A percentile compares a stretch with the other conserved stretches of the same genome.
Conservation (phyloP, 106 monocot species). For the Allium cepa region DNA sequence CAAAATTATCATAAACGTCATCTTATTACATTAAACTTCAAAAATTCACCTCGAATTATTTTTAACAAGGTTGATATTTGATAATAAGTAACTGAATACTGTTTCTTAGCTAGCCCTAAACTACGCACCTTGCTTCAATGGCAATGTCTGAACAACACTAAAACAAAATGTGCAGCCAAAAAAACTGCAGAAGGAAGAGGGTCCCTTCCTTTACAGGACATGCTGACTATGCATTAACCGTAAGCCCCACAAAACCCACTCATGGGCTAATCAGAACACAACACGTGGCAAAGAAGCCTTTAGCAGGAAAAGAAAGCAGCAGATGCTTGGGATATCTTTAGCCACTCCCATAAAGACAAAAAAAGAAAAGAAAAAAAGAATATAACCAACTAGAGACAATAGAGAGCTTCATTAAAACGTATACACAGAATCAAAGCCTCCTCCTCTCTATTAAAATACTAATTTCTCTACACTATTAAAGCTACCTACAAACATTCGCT, state of each 20-base stretch:
- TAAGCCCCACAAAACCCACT: background rate
- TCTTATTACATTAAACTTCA: too few relatives aligned
- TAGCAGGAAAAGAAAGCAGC: slow-evolving; percentile 10
- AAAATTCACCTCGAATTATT: too few relatives aligned
- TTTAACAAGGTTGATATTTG: too few relatives aligned
- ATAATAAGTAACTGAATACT: too few relatives aligned
- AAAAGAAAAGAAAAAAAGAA: slow-evolving; percentile 1
- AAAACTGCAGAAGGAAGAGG: background rate
- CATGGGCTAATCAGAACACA: background rate
- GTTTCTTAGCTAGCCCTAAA: too few relatives aligned
- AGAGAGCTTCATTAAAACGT: slow-evolving; percentile 10
- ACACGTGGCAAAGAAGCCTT: slow-evolving; percentile 2
- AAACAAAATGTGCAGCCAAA: slow-evolving; percentile 9
- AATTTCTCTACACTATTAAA: slow-evolving; percentile 13
- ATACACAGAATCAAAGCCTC: slow-evolving; percentile 2
- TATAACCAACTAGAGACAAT: background rate
- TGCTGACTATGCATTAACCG: slow-evolving; percentile 1
- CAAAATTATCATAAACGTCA: too few relatives aligned
- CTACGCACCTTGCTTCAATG: background rate
- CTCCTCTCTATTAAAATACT: slow-evolving; percentile 6
- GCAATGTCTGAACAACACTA: slow-evolving; percentile 1
- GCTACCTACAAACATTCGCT: slow-evolving; percentile 4
- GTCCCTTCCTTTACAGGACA: slow-evolving; percentile 8
- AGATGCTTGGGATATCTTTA: slow-evolving; percentile 10
- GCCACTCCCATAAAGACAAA: slow-evolving; percentile 13